These are phyloP conservation scores for Entomortierella lignicola DNA, from an alignment of 192 early-diverging fungal genomes.

Conservation along the genomic window DNA sequence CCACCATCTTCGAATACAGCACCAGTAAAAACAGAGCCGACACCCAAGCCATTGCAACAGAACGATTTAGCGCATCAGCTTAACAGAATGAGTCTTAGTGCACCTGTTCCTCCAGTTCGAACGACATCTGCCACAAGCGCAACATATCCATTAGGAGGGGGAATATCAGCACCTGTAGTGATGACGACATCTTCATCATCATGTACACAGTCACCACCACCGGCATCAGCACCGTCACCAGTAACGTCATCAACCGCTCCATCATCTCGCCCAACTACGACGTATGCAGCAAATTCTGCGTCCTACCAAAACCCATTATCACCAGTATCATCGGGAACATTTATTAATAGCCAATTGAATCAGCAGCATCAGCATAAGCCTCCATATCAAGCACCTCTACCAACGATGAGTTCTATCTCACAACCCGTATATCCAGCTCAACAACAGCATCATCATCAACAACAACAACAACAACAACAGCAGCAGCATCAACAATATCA, in stretches of 20 bases:
- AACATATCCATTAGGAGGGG: too few species aligned
- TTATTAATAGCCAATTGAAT: constrained; percentile 22
- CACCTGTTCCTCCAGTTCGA: background rate
- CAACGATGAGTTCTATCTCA: background rate
- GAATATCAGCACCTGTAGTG: background rate
- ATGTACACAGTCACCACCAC: too few species aligned
- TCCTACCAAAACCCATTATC: constrained; percentile 23
- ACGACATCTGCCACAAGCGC: background rate
- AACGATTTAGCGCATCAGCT: constrained; percentile 18
- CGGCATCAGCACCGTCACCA: background rate
- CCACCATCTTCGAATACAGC: constrained; percentile 15
- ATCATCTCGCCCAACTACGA: background rate
- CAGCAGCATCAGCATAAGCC: constrained; percentile 14
- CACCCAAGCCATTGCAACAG: background rate
- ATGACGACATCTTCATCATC: background rate
- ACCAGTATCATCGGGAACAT: constrained; percentile 28
- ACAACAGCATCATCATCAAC: background rate
- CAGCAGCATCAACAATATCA: constrained; percentile 1
- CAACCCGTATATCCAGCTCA: background rate
- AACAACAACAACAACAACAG: constrained; percentile 10
- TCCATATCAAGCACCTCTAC: background rate
- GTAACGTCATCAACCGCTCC: background rate
- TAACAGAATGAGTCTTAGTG: constrained; percentile 17
- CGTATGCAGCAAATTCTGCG: background rate
- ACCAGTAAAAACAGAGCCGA: background rate